Evolutionary conservation across 306 rosid species (phyloP), one percentile per base, ranked within the genome.

Genomic region (Macrotyloma uniflorum): DNA sequence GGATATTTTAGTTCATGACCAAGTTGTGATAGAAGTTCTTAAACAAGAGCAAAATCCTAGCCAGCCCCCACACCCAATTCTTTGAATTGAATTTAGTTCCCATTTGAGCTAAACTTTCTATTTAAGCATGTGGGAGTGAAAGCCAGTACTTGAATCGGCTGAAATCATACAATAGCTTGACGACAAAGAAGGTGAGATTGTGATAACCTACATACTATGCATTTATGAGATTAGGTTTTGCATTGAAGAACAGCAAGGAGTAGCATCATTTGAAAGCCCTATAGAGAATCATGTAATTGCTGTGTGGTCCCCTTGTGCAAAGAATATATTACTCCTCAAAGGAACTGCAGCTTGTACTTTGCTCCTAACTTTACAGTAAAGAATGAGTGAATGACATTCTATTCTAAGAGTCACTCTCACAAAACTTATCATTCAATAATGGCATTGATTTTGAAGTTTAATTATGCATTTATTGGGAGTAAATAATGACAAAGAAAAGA

Each of bases 221-320:
- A 90, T 85, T 90, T 83, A 88, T 86, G 89, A 82, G 55, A 82
- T 86, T 83, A 81, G 84, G 88, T 85, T 70, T 85, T 86, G 86
- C 91, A 88, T 84, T 90, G 74, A 90, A 89, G 87, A 83, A 69
- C 72, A 24, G 72, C 71, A 87, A 72, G 75, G 30, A 33, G 40
- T 83, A 88, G 67, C 73, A 71, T 69, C 81, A 89, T 70, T 81
- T 83, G 83, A 61, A 85, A 83, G 68, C 81, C 75, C 85, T 78
- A 68, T 74, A 8, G 46, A 81, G 74, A 79, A 84, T 85, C 78
- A 70, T 73, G 82, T 66, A 42, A 72, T 78, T 84, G 81, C 65
- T 47, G 46, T 83, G 92, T 85, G 92, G 90, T 83, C 89, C 90
- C 93, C 72, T 59, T 42, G 22, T 71, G 30, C 59, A 86, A 77